Percentiles rank a stretch among this genome's conserved stretches.
Conservation (phyloP, 768 basidiomycete species). For the Udeniomyces megalosporus region DNA sequence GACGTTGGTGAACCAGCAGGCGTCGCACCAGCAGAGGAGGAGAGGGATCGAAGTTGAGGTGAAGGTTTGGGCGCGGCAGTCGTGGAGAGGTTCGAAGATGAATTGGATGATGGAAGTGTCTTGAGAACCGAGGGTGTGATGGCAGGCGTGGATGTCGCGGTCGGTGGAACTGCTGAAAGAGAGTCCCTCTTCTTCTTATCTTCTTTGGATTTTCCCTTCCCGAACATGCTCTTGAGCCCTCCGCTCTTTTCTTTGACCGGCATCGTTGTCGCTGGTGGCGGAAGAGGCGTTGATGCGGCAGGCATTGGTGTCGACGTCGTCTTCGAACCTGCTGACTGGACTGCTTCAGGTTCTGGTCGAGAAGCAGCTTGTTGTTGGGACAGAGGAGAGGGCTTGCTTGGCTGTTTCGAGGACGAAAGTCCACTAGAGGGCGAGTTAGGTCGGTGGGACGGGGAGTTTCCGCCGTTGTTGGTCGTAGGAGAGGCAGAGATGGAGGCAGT, state of each 20-base stretch:
- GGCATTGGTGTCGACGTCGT: background rate
- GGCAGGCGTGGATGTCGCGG: no score
- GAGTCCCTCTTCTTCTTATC: background rate
- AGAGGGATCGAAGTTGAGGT: background rate
- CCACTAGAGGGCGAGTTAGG: background rate
- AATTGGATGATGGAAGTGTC: background rate
- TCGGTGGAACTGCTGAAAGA: background rate
- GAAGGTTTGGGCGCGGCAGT: no score
- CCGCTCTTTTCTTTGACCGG: background rate
- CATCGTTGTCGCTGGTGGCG: background rate
- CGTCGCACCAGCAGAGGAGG: background rate
- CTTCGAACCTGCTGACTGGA: background rate
- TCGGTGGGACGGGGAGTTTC: no score
- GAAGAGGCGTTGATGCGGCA: background rate
- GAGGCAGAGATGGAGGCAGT: no score
- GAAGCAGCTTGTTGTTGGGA: constrained; percentile 3
- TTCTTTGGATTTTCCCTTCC: background rate
- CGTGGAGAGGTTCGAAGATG: background rate
- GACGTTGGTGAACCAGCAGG: background rate
- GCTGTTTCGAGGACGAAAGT: background rate
- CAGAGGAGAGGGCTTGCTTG: constrained; percentile 8
- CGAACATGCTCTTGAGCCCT: constrained; percentile 7
- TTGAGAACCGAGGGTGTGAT: background rate
- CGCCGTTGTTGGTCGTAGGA: no score
- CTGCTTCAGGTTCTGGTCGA: background rate